Evolutionary conservation across 352 stramenopile species (phyloP), one percentile per base, ranked within the genome.

Genomic region (Phytophthora pluvialis): DNA sequence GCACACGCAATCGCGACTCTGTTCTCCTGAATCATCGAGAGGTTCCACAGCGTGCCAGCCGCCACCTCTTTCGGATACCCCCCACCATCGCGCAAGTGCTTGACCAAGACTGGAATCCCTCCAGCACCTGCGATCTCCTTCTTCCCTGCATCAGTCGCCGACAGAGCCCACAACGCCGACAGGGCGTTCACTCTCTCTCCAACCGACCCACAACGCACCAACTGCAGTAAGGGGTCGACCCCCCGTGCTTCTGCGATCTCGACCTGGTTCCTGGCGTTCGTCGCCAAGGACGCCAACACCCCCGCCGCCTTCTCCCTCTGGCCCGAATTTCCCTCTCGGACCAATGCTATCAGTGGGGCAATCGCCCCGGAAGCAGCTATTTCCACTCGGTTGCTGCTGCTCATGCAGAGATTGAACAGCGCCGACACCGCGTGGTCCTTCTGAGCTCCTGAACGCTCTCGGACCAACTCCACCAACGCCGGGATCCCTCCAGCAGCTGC

Each of bases 301-400:
- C 57, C 64, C 9, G 57, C 50, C 11, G 56, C 64, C 36, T 67
- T 67, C 26, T 67, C 49, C 42, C 31, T 51, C 21, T 57, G 33
- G 13, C 58, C 38, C 4, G 45, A 44, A 32, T 43, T 45, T 12
- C 63, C 56, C 3, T 31, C 25, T 53, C 40, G 44, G 13, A 64
- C 9, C 43, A 70, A 50, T n/a, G n/a, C 35, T 10, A 70, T 29
- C 15, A 64, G 21, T 8, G 28, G 28, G n/a, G 47, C 2, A 59
- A 65, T 50, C 29, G 26, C 55, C 5, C 25, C 55, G 0, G 38
- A 25, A 15, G 15, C 43, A 28, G 35, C 38, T 9, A 70, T 49
- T 36, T 48, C 26, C 13, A 36, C n/a, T 49, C 49, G 28, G 38
- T 44, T 39, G 25, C 40, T 60, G 31, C 28, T 21, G 15, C 28